Conservation (phyloP, 495 filamentous ascomycete genomes). For the Penicillium chermesinum region DNA sequence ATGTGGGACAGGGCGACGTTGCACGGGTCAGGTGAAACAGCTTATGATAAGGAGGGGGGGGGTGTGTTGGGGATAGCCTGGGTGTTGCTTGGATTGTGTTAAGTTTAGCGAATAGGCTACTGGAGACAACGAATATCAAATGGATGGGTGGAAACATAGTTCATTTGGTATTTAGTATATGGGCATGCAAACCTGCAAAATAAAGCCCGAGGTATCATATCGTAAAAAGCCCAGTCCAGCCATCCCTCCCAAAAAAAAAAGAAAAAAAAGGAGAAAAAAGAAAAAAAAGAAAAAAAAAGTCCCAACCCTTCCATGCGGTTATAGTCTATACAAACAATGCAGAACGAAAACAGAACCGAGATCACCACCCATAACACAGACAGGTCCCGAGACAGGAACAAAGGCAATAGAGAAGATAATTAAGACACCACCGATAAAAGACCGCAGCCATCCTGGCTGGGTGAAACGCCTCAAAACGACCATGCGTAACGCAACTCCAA, state of each 20-base stretch:
- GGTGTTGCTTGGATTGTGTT: too few relatives aligned
- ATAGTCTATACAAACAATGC: slow-evolving; percentile 21
- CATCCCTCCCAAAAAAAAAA: too few relatives aligned
- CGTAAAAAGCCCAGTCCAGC: slow-evolving; percentile 11
- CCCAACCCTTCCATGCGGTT: slow-evolving; percentile 17
- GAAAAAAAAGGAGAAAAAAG: too few relatives aligned
- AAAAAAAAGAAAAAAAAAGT: too few relatives aligned
- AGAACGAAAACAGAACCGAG: slow-evolving; percentile 8
- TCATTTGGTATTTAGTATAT: slow-evolving; percentile 2
- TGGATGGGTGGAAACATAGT: not conserved
- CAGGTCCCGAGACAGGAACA: not conserved
- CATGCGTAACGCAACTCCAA: slow-evolving; percentile 3
- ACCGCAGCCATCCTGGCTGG: not conserved
- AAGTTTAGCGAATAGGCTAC: not conserved
- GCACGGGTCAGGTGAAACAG: slow-evolving; percentile 6
- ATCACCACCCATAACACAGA: slow-evolving; percentile 18
- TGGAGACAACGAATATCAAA: not conserved
- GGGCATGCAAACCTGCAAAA: too few relatives aligned
- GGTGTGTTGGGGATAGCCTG: too few relatives aligned
- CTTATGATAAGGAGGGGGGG: too few relatives aligned
- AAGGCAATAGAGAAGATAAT: slow-evolving; percentile 11
- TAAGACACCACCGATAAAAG: slow-evolving; percentile 3
- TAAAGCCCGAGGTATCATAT: slow-evolving; percentile 29
- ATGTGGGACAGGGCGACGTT: slow-evolving; percentile 17
- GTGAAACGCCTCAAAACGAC: slow-evolving; percentile 10